These are phyloP conservation scores for Pichia sp. DNA, from an alignment of 1,139 yeast species.

Conservation along the genomic window DNA sequence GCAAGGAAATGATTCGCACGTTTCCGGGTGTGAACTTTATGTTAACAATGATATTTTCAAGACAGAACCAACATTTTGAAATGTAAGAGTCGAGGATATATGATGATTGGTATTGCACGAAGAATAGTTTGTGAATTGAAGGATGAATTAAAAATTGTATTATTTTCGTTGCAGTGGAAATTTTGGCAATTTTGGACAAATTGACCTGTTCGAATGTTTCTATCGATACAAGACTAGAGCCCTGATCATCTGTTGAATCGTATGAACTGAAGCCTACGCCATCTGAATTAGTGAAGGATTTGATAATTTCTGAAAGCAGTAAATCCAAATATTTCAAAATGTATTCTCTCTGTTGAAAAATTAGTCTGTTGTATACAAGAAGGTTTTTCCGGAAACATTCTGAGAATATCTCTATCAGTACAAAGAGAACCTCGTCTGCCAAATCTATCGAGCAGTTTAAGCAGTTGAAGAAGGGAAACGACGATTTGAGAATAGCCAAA, in stretches of 20 bases:
- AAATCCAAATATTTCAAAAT: slow-evolving; percentile 23
- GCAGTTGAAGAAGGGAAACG: slow-evolving; percentile 28
- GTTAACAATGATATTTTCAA: slow-evolving; percentile 29
- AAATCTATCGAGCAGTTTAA: slow-evolving; percentile 19
- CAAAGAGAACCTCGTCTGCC: slow-evolving; percentile 12
- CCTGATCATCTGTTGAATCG: not conserved
- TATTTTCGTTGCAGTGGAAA: slow-evolving; percentile 28
- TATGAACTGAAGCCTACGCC: not conserved
- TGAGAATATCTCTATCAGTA: slow-evolving; percentile 6
- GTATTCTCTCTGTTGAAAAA: slow-evolving; percentile 17
- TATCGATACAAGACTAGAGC: slow-evolving; percentile 1
- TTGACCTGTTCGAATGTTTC: slow-evolving; percentile 15
- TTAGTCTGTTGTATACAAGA: slow-evolving; percentile 10
- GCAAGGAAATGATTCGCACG: slow-evolving; percentile 5
- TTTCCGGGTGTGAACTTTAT: slow-evolving; percentile 22
- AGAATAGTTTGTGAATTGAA: slow-evolving; percentile 19
- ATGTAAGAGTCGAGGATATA: slow-evolving; percentile 26
- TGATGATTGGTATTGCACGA: slow-evolving; percentile 22
- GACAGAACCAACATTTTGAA: slow-evolving; percentile 31
- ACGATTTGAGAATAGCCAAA: slow-evolving; percentile 20
- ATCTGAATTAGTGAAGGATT: slow-evolving; percentile 19
- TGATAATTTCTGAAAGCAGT: slow-evolving; percentile 15
- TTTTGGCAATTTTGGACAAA: slow-evolving; percentile 23
- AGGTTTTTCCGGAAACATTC: slow-evolving; percentile 10
- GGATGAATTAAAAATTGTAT: slow-evolving; percentile 28